Evolutionary conservation across 2,329 filamentous ascomycete genomes (phyloP), one percentile per base, ranked within the genome.

Genomic region (Xylaria sp.): DNA sequence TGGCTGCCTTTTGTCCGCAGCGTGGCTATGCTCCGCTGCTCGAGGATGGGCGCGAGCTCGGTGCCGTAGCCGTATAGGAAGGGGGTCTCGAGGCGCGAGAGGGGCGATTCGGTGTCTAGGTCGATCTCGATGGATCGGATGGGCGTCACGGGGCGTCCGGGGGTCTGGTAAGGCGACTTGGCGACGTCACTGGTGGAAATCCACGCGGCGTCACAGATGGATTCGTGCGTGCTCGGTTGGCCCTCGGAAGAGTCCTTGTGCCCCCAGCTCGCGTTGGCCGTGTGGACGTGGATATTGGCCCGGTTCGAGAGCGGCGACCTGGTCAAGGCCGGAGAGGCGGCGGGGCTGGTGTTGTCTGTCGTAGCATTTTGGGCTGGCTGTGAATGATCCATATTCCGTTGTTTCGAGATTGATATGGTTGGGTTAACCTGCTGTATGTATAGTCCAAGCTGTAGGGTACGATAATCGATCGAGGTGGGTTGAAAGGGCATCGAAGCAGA

Each of bases 31-130:
- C 80, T 82, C 63, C 78, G 80, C 72, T 82, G 79, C 73, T 83
- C 82, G n/a, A 77, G 74, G 70, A 83, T 83, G 15, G 82, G 81
- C 23, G 78, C 75, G 1, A 83, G 77, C 34, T 78, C 73, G 3
- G 81, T 83, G 23, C 81, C 81, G 65, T 78, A 75, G 23, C 81
- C 81, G 69, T 83, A 83, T 1, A 79, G 72, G 70, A 83, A 82
- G 3, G 75, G 76, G 1, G 76, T 78, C 58, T 76, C 76, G 44
- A 77, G 72, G 6, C 69, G 72, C 4, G 75, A 76, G n/a, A 77
- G 71, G 1, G 76, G 76, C 1, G 78, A 78, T 23, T 78, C 77
- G 2, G 75, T 74, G 46, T 75, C 71, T 9, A 75, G 67, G 61
- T 77, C 73, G 58, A 76, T 72, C 23, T 60, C 60, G 41, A 66